Evolutionary conservation across 2,329 filamentous ascomycete species (phyloP).

Genomic region (Hirsutella minnesotensis): DNA sequence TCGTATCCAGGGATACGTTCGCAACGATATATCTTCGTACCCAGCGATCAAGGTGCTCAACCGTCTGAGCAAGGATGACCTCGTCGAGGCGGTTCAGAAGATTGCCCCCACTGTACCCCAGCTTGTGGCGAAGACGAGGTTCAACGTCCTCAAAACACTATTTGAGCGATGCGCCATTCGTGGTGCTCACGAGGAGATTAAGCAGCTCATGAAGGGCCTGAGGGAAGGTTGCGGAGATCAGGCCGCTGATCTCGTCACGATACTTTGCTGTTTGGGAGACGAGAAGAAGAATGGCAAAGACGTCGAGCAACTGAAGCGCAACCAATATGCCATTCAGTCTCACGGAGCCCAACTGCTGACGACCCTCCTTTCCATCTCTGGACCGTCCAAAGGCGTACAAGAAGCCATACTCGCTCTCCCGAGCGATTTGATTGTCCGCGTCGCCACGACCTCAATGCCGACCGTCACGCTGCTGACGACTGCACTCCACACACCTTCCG

Average conservation of each 20-base stretch:
- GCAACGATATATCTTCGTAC: conserved; percentile 85
- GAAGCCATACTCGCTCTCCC: conserved; percentile 53
- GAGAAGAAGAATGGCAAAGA: conserved; percentile 23
- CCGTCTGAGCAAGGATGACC: conserved; percentile 75
- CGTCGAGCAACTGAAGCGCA: conserved; percentile 35
- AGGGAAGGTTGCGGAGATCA: conserved; percentile 35
- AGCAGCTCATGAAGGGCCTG: conserved; percentile 33
- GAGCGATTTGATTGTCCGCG: conserved; percentile 41
- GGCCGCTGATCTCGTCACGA: conserved; percentile 34
- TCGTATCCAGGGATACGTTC: conserved; percentile 66
- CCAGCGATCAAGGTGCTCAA: conserved; percentile 74
- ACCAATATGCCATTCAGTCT: conserved; percentile 39
- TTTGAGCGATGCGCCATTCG: conserved; percentile 74
- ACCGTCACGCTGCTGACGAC: conserved; percentile 38
- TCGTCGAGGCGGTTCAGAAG: conserved; percentile 58
- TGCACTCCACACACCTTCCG: conserved; percentile 33
- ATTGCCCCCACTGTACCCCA: conserved; percentile 62
- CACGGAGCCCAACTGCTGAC: conserved; percentile 79
- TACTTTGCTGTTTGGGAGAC: conserved; percentile 33
- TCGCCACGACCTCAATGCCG: conserved; percentile 46
- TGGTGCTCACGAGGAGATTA: conserved; percentile 40
- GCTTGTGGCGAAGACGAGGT: conserved; percentile 63
- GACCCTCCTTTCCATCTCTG: conserved; percentile 64
- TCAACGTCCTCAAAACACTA: conserved; percentile 67
- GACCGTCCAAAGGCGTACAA: conserved; percentile 61